Percentiles rank a stretch among this genome's conserved stretches.
phyloP scores from a whole-genome alignment of 805 yeast genomes.

The Ogataea minuta region DNA sequence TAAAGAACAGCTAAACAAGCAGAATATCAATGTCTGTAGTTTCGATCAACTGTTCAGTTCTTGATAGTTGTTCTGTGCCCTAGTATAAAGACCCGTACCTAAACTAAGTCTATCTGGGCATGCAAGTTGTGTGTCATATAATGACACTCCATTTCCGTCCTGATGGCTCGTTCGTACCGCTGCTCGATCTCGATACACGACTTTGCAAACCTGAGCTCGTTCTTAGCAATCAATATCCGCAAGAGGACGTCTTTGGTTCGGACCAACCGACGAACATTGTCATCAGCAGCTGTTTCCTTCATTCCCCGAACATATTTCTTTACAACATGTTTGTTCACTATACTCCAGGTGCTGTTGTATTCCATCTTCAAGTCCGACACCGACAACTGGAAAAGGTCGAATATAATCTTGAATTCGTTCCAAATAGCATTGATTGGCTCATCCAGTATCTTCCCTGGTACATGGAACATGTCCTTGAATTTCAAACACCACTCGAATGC shows the following conservation, averaged over 20 bases:
- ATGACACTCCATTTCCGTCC: constrained; percentile 27
- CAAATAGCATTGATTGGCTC: constrained; percentile 23
- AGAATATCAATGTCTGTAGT: too few species aligned
- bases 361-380: constrained; percentile 17
- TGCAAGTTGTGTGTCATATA: constrained; percentile 5
- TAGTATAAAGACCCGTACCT: too few species aligned
- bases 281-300: constrained; percentile 30
- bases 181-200: constrained; percentile 28
- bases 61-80: too few species aligned
- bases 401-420: constrained; percentile 20
- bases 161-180: constrained; percentile 28
- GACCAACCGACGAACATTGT: constrained; percentile 44
- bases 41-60: too few species aligned
- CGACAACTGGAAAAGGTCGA: constrained; percentile 16
- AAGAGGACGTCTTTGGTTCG: constrained; percentile 57
- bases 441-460: constrained; percentile 27
- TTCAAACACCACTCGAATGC: constrained; percentile 34
- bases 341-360: constrained; percentile 27
- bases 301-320: constrained; percentile 17
- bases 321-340: constrained; percentile 20
- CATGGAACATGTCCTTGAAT: constrained; percentile 28
- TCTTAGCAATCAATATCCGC: constrained; percentile 59
- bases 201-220: constrained; percentile 26
- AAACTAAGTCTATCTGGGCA: constrained; percentile 4
- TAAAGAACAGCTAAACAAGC: too few species aligned